Evolutionary conservation across 495 filamentous ascomycete species (phyloP), one percentile per base, ranked within the genome.

Genomic region (Penicillium chermesinum): DNA sequence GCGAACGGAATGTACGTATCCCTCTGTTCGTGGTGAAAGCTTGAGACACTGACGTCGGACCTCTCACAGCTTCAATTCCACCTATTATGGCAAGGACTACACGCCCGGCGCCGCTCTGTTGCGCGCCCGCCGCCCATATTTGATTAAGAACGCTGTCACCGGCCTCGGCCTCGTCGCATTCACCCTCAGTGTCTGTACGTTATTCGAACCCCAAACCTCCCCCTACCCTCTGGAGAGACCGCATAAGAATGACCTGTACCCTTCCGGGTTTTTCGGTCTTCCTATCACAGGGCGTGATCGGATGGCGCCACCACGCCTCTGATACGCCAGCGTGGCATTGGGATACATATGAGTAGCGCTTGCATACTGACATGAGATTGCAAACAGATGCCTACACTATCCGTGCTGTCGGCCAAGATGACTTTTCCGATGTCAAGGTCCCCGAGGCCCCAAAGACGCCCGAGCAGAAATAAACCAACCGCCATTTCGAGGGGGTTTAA

Each of bases 371-470:
- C n/a, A n/a, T n/a, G n/a, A n/a, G n/a, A n/a, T n/a, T n/a, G n/a
- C n/a, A n/a, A n/a, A 43, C 49, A 98, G 93, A 96, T 63, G 69
- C 81, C 43, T 97, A 86, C 68, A 97, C 93, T 7, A 86, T 99
- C 62, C 76, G 72, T 43, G 89, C 86, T 18, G 84, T 99, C 61
- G 85, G 89, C 30, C 94, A 97, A 70, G 93, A 99, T 66, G 89
- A 99, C 50, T 99, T 99, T 78, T 88, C 91, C 56, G 93, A 99
- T 63, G 90, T 99, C 46, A 80, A 81, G 58, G 82, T 95, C 36
- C 90, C 91, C 40, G 84, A 86, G 59, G 73, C 78, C 6, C 84
- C 91, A 39, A 84, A 86, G 59, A 73, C 77, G 5, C 84, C 86
- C 38, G 67, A 76, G 54, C 62, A 74, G 27, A 56, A 59, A 48